Evolutionary conservation across 2,329 filamentous ascomycete genomes (phyloP).

Genomic region (Penicillium sp.): DNA sequence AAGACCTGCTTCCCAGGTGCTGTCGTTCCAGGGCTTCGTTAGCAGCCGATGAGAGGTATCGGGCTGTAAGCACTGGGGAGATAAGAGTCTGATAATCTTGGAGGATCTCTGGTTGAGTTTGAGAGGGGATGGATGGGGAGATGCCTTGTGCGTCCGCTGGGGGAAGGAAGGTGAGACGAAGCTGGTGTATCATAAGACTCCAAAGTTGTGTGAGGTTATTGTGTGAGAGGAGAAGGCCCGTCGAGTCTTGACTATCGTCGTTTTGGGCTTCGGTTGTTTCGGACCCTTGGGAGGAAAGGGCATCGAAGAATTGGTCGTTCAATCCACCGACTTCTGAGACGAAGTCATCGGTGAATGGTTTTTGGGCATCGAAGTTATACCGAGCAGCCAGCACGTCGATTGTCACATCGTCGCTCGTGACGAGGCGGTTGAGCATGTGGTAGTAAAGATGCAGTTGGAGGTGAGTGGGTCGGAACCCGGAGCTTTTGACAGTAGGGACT

Average conservation of each 20-base stretch:
- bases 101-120: slow-evolving; percentile 36
- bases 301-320: slow-evolving; percentile 66
- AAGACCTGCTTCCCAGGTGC: slow-evolving; percentile 57
- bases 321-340: slow-evolving; percentile 71
- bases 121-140: slow-evolving; percentile 33
- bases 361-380: slow-evolving; percentile 67
- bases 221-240: slow-evolving; percentile 57
- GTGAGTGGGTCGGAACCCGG: slow-evolving; percentile 70
- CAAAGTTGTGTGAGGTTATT: slow-evolving; percentile 63
- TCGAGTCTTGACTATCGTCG: slow-evolving; percentile 44
- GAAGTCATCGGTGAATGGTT: slow-evolving; percentile 75
- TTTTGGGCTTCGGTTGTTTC: slow-evolving; percentile 28
- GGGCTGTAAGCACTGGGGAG: slow-evolving; percentile 47
- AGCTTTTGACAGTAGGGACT: slow-evolving; percentile 60
- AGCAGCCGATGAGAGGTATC: slow-evolving; percentile 42
- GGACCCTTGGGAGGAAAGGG: slow-evolving; percentile 33
- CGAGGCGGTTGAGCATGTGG: slow-evolving; percentile 73
- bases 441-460: slow-evolving; percentile 92
- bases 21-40: slow-evolving; percentile 26
- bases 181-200: slow-evolving; percentile 63
- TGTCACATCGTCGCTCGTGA: slow-evolving; percentile 67
- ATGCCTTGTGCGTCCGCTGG: slow-evolving; percentile 16
- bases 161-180: slow-evolving; percentile 52
- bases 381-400: slow-evolving; percentile 69
- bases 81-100: slow-evolving; percentile 42